Conservation (phyloP, 2,329 filamentous ascomycete species). For the Diaporthe capsici region DNA sequence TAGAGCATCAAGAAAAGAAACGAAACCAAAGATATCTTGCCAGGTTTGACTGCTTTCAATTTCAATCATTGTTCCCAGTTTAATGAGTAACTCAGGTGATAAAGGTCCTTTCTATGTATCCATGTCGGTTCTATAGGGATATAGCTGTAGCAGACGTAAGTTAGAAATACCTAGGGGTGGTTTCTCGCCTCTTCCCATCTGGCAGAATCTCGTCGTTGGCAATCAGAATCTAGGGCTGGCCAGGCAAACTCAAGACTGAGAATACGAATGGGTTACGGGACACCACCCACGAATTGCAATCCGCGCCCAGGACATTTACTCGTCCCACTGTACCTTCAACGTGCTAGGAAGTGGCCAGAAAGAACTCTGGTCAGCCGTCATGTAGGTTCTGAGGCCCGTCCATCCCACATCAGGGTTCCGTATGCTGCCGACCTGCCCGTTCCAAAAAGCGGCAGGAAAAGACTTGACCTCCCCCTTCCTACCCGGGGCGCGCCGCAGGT, state of each 20-base stretch:
- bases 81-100: rapidly evolving
- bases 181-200: background rate
- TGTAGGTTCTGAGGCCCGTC: slow-evolving; percentile 45
- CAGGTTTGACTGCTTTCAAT: rapidly evolving
- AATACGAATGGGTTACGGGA: background rate
- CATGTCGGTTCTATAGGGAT: background rate
- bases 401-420: slow-evolving; percentile 36
- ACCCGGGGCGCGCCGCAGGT: slow-evolving; percentile 46
- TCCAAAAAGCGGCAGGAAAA: slow-evolving; percentile 43
- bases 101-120: too few relatives aligned
- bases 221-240: background rate
- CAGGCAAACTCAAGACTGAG: background rate
- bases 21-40: too few relatives aligned
- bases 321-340: slow-evolving; percentile 46
- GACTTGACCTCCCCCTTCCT: slow-evolving; percentile 44
- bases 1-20: too few relatives aligned
- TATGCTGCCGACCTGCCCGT: slow-evolving; percentile 43
- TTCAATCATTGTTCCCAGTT: too few relatives aligned
- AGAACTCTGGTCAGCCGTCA: slow-evolving; percentile 47
- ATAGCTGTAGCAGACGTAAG: too few relatives aligned
- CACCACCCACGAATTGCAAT: background rate
- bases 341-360: slow-evolving; percentile 46
- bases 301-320: background rate
- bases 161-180: background rate
- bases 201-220: background rate